A percentile compares a stretch with the other conserved stretches of the same genome.
These are phyloP conservation scores for Pleoardoris graminearum DNA, from an alignment of 2,329 filamentous ascomycete species.

Conservation along the genomic window DNA sequence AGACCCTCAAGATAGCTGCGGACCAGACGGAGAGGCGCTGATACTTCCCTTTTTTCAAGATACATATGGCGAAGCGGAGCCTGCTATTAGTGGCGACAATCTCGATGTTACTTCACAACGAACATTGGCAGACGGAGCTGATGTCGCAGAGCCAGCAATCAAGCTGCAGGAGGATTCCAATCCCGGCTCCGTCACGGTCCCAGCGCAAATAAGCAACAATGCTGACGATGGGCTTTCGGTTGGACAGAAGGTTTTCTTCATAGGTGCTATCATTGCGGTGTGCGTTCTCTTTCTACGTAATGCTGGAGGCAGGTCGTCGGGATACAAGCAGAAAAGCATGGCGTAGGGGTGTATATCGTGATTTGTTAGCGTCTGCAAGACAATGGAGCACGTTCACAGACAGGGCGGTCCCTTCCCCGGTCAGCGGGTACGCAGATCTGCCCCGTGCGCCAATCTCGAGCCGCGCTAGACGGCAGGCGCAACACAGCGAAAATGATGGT, in stretches of 20 bases:
- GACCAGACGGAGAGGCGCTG: slow-evolving; percentile 47
- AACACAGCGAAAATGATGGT: slow-evolving; percentile 1
- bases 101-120: slow-evolving; percentile 46
- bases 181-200: slow-evolving; percentile 21
- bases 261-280: slow-evolving; percentile 49
- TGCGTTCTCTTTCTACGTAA: slow-evolving; percentile 48
- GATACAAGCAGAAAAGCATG: slow-evolving; percentile 47
- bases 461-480: slow-evolving; percentile 7
- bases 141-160: slow-evolving; percentile 31
- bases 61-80: slow-evolving; percentile 49
- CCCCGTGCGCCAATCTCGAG: slow-evolving; percentile 6
- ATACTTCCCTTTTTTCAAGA: slow-evolving; percentile 49
- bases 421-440: slow-evolving; percentile 12
- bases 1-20: slow-evolving; percentile 50
- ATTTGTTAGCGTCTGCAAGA: slow-evolving; percentile 9
- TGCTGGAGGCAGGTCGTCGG: slow-evolving; percentile 23
- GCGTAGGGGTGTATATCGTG: slow-evolving; percentile 43
- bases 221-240: slow-evolving; percentile 46
- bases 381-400: slow-evolving; percentile 17
- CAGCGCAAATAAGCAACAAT: slow-evolving; percentile 15
- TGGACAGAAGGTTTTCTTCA: slow-evolving; percentile 51
- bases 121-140: slow-evolving; percentile 21
- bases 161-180: slow-evolving; percentile 27
- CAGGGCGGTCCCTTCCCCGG: slow-evolving; percentile 8
- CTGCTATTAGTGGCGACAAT: slow-evolving; percentile 46